A percentile compares a stretch with the other conserved stretches of the same genome.
phyloP scores from a whole-genome alignment of 139 green algal species.

The Monoraphidium neglectum region DNA sequence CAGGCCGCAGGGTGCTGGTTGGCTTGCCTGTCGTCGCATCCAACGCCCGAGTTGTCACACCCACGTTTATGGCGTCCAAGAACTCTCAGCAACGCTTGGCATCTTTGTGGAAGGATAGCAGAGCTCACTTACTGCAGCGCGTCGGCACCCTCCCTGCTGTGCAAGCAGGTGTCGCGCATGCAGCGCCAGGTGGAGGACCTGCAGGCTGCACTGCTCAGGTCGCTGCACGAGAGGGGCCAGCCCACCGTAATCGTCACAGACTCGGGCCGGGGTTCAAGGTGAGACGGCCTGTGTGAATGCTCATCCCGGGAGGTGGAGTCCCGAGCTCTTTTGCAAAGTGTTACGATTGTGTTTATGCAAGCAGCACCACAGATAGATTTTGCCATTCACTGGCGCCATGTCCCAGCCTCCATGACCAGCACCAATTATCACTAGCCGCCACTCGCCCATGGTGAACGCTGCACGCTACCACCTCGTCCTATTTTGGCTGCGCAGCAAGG shows the following conservation, averaged over 20 bases:
- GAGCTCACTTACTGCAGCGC: too few species aligned
- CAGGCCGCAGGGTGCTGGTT: background rate
- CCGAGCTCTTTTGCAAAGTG: too few species aligned
- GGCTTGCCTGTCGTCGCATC: background rate
- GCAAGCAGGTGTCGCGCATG: conserved; percentile 14
- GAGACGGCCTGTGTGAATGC: background rate
- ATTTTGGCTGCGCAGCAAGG: background rate
- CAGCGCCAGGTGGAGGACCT: conserved; percentile 32
- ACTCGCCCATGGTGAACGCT: too few species aligned
- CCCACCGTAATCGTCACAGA: conserved; percentile 18
- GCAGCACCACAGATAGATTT: too few species aligned
- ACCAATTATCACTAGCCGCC: too few species aligned
- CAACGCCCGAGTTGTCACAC: background rate
- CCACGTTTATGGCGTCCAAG: background rate
- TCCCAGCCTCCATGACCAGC: too few species aligned
- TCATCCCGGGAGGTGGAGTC: too few species aligned
- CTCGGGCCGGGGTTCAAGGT: conserved; percentile 16
- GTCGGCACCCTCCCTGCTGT: background rate
- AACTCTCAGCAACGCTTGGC: background rate
- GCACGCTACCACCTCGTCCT: too few species aligned
- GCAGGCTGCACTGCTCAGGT: conserved; percentile 29
- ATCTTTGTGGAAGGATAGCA: too few species aligned
- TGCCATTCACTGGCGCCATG: too few species aligned
- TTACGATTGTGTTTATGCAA: too few species aligned
- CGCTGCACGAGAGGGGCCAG: conserved; percentile 21